These are phyloP conservation scores for Cercospora janseana DNA, from an alignment of 2,329 filamentous ascomycete species.

Conservation along the genomic window DNA sequence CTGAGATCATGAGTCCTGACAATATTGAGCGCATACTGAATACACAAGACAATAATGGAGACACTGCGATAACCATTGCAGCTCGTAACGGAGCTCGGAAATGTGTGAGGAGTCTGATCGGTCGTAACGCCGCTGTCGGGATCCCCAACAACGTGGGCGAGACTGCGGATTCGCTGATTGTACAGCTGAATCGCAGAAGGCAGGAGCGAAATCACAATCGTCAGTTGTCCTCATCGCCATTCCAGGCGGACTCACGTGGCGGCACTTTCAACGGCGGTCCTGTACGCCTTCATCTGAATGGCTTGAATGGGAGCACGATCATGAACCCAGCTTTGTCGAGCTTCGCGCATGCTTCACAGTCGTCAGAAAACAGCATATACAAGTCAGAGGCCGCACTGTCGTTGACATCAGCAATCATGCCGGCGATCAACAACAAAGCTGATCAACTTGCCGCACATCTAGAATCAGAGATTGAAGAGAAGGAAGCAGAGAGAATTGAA, in stretches of 20 bases:
- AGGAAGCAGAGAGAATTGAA: constrained; percentile 55
- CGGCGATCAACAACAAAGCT: constrained; percentile 51
- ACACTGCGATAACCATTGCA: constrained; percentile 85
- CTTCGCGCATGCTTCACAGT: constrained; percentile 10
- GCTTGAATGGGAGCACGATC: constrained; percentile 23
- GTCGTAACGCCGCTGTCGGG: constrained; percentile 75
- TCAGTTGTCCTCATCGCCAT: constrained; percentile 70
- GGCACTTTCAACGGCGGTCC: constrained; percentile 28
- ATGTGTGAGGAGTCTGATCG: constrained; percentile 64
- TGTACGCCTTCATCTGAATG: constrained; percentile 27
- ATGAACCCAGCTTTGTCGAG: constrained; percentile 33
- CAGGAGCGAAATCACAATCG: constrained; percentile 58
- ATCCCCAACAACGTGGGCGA: constrained; percentile 79
- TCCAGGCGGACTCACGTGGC: constrained; percentile 34
- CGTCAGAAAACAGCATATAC: constrained; percentile 34
- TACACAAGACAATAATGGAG: constrained; percentile 78
- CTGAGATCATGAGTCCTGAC: constrained; percentile 71
- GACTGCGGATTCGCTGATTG: constrained; percentile 80
- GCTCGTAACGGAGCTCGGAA: constrained; percentile 85
- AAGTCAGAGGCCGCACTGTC: constrained; percentile 52
- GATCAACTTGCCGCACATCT: constrained; percentile 53
- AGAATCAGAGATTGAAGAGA: constrained; percentile 72
- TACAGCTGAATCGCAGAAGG: constrained; percentile 65
- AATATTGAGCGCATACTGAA: constrained; percentile 78
- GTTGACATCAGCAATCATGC: constrained; percentile 62